These are phyloP conservation scores for Hevea brasiliensis DNA, from an alignment of 345 rosid species.

Conservation along the genomic window DNA sequence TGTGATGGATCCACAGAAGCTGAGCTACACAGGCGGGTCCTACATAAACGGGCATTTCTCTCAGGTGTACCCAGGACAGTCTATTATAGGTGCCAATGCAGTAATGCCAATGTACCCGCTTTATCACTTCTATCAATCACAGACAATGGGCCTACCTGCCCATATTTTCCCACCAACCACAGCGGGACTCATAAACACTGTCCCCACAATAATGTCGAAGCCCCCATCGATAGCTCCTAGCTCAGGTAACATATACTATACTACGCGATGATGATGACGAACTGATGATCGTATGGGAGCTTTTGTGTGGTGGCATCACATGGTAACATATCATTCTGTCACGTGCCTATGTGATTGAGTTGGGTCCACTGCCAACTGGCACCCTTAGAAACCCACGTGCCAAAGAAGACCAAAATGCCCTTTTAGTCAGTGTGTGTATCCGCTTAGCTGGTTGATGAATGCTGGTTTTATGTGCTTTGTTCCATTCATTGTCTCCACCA, in stretches of 20 bases:
- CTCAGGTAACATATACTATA: conserved; percentile 44
- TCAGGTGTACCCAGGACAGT: conserved; percentile 70
- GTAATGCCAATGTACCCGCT: conserved; percentile 84
- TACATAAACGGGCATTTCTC: conserved; percentile 69
- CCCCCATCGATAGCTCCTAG: conserved; percentile 46
- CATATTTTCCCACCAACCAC: conserved; percentile 48
- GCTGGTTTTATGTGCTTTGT: background rate
- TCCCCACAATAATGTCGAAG: conserved; percentile 52
- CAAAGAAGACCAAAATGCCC: conserved; percentile 11
- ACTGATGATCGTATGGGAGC: background rate
- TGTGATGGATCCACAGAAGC: conserved; percentile 43
- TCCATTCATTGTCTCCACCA: conserved; percentile 8
- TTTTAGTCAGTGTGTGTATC: background rate
- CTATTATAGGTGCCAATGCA: conserved; percentile 61
- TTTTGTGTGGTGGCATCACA: conserved; percentile 16
- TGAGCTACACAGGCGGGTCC: conserved; percentile 66
- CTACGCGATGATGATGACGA: no score
- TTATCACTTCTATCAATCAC: conserved; percentile 71
- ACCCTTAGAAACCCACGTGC: conserved; percentile 24
- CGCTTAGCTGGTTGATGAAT: background rate
- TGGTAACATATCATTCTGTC: conserved; percentile 30
- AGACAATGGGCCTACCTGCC: conserved; percentile 72
- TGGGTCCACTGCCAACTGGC: conserved; percentile 35
- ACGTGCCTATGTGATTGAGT: conserved; percentile 41
- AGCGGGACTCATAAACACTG: conserved; percentile 40